These are phyloP conservation scores for Fusarium tuaranense DNA, from an alignment of 2,329 filamentous ascomycete genomes.

Conservation along the genomic window DNA sequence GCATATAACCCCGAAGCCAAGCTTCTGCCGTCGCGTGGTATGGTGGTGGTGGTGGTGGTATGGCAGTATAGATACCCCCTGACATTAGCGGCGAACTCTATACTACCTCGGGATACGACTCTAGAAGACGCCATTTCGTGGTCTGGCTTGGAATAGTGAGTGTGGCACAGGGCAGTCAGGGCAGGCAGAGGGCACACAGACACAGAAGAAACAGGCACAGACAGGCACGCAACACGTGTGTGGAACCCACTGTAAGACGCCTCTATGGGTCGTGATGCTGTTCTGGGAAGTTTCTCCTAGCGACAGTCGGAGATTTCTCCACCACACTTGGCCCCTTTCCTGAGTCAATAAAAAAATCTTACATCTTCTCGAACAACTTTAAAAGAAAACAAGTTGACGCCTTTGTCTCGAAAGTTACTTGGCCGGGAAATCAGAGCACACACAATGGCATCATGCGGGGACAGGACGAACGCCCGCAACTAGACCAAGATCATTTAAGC, in stretches of 20 bases:
- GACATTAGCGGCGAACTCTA: constrained; percentile 10
- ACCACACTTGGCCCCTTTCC: constrained; percentile 1
- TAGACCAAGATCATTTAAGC: neutral
- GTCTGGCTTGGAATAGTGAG: neutral
- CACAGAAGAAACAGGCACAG: neutral
- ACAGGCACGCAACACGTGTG: neutral
- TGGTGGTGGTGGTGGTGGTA: neutral
- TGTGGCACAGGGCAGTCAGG: too few species aligned
- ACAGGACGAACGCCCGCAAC: neutral
- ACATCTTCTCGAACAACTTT: neutral
- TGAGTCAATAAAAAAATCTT: neutral
- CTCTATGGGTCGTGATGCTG: constrained; percentile 4
- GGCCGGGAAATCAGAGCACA: neutral
- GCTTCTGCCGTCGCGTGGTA: neutral
- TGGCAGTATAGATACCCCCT: neutral
- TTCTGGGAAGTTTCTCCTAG: constrained; percentile 18
- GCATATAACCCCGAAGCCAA: neutral
- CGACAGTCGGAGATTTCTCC: neutral
- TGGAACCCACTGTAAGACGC: neutral
- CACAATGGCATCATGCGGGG: neutral
- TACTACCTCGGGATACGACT: neutral
- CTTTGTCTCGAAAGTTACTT: neutral
- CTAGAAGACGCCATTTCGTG: neutral
- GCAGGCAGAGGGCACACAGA: too few species aligned
- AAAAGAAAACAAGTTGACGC: neutral